Conservation (phyloP, 2,329 filamentous ascomycete species). For the Colletotrichum orbiculare region DNA sequence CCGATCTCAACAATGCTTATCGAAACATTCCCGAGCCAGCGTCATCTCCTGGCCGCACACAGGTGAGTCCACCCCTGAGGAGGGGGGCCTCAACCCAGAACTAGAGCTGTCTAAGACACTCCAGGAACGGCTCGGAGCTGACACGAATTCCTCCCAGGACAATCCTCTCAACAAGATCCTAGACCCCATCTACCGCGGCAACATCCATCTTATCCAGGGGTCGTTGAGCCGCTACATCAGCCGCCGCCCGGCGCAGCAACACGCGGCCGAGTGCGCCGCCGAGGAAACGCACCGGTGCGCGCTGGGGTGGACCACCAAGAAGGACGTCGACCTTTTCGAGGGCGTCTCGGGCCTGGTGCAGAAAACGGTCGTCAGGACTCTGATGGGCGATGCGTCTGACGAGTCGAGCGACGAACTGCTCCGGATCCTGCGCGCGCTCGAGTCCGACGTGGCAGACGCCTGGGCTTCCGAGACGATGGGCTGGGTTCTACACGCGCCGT, state of each 20-base stretch:
- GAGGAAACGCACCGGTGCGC: slow-evolving; percentile 37
- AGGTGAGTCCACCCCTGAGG: slow-evolving; percentile 25
- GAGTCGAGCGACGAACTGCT: slow-evolving; percentile 31
- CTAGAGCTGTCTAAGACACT: slow-evolving; percentile 16
- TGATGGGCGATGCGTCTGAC: slow-evolving; percentile 40
- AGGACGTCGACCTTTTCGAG: slow-evolving; percentile 31
- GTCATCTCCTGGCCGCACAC: slow-evolving; percentile 33
- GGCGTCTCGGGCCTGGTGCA: slow-evolving; percentile 33
- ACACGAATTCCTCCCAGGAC: slow-evolving; percentile 19
- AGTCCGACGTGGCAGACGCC: slow-evolving; percentile 30
- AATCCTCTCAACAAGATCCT: slow-evolving; percentile 38
- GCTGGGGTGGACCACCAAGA: slow-evolving; percentile 23
- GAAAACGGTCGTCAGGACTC: slow-evolving; percentile 28
- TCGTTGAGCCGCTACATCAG: slow-evolving; percentile 35
- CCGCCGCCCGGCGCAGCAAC: slow-evolving; percentile 20
- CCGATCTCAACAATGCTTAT: slow-evolving; percentile 30
- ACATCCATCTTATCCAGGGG: slow-evolving; percentile 23
- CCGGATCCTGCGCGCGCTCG: slow-evolving; percentile 33
- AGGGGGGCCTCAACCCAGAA: slow-evolving; percentile 15
- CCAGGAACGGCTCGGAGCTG: slow-evolving; percentile 1
- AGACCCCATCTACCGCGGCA: slow-evolving; percentile 31
- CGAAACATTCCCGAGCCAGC: slow-evolving; percentile 34
- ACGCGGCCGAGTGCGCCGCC: slow-evolving; percentile 26
- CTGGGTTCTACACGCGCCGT: slow-evolving; percentile 37
- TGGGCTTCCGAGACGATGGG: slow-evolving; percentile 31